These are phyloP conservation scores for Lentinula guzmanii DNA, from an alignment of 768 basidiomycete species.

Conservation along the genomic window DNA sequence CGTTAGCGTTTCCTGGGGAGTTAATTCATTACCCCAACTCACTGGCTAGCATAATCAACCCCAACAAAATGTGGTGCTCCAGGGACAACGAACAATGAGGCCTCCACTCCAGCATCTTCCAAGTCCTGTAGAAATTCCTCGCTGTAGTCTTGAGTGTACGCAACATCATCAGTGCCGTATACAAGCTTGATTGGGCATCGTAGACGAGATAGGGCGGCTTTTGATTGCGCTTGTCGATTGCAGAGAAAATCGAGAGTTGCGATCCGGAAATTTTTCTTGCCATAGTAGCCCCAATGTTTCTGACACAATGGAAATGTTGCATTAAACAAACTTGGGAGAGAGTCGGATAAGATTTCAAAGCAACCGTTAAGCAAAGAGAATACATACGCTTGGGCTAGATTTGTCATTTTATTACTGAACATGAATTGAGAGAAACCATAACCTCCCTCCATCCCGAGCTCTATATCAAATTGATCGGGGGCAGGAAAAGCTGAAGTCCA, in stretches of 20 bases:
- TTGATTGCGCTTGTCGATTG: conserved; percentile 9
- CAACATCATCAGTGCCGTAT: conserved; percentile 20
- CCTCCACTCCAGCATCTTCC: conserved; percentile 14
- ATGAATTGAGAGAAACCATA: conserved; percentile 3
- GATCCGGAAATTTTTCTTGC: conserved; percentile 6
- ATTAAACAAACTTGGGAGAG: neutral
- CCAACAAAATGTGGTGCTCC: conserved; percentile 17
- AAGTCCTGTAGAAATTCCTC: conserved; percentile 14
- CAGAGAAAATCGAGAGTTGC: conserved; percentile 13
- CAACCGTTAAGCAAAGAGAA: neutral
- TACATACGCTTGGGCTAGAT: conserved; percentile 3
- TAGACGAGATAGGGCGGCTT: conserved; percentile 13
- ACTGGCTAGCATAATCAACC: conserved; percentile 13
- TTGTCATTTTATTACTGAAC: conserved; percentile 3
- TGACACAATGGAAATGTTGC: neutral
- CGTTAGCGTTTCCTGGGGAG: neutral
- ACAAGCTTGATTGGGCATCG: conserved; percentile 16
- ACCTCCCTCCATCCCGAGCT: neutral
- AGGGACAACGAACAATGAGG: conserved; percentile 8
- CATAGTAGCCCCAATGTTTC: conserved; percentile 12
- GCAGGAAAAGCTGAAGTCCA: neutral
- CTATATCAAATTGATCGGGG: neutral
- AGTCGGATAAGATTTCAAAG: neutral
- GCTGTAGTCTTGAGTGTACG: conserved; percentile 12
- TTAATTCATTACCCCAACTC: neutral